Evolutionary conservation across 805 yeast species (phyloP).

Genomic region (Hanseniaspora clermontiae): DNA sequence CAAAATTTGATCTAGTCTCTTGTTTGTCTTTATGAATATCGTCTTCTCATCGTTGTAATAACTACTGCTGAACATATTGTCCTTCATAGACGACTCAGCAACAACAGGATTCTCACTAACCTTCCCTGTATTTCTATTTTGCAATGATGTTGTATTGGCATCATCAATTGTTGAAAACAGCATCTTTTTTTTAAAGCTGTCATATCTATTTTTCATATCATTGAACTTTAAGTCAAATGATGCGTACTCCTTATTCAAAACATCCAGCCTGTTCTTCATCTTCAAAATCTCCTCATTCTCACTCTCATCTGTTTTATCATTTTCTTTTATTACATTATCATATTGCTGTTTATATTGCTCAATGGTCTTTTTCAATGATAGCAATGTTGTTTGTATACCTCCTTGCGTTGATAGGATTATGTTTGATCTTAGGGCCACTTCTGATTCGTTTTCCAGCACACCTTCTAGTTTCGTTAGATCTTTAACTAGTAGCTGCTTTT

Average conservation of each 20-base stretch:
- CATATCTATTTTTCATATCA: slow-evolving; percentile 23
- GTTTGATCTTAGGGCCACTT: slow-evolving; percentile 31
- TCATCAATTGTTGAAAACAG: slow-evolving; percentile 11
- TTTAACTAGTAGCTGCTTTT: slow-evolving; percentile 55
- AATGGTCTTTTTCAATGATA: slow-evolving; percentile 62
- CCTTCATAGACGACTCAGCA: slow-evolving; percentile 16
- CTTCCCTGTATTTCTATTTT: neutral
- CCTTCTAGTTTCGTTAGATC: slow-evolving; percentile 58
- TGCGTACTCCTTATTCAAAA: slow-evolving; percentile 35
- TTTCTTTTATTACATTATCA: slow-evolving; percentile 41
- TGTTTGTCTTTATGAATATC: slow-evolving; percentile 53
- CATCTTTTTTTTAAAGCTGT: neutral
- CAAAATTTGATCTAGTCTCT: slow-evolving; percentile 75
- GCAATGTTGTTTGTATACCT: slow-evolving; percentile 51
- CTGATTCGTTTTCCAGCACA: slow-evolving; percentile 17
- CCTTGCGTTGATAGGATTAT: slow-evolving; percentile 50
- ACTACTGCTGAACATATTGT: slow-evolving; percentile 53
- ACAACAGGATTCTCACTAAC: slow-evolving; percentile 16
- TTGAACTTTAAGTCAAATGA: slow-evolving; percentile 27
- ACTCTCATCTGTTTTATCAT: slow-evolving; percentile 25
- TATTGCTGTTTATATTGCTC: slow-evolving; percentile 51
- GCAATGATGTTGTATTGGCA: neutral
- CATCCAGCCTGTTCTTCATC: slow-evolving; percentile 46
- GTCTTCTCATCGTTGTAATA: slow-evolving; percentile 49
- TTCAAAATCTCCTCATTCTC: slow-evolving; percentile 29